A percentile compares a stretch with the other conserved stretches of the same genome.
Conservation (phyloP, 78 protist species). For the Trichosphaerium sp. region DNA sequence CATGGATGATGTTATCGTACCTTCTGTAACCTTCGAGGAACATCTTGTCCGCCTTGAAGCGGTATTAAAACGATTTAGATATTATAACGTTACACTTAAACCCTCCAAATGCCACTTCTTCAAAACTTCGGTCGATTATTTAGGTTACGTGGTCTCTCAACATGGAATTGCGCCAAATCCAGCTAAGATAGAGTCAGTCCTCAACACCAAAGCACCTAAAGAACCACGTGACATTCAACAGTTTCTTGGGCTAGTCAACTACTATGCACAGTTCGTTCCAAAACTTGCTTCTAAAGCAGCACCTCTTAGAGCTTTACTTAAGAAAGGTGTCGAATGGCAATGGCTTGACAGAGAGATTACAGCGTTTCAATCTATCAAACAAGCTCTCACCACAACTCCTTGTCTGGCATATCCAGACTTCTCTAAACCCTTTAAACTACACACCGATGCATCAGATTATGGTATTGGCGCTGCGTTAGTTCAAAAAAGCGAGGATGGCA, state of each 20-base stretch:
- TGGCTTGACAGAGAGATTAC: not conserved
- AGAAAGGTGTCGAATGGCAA: not conserved
- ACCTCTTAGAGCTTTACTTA: not conserved
- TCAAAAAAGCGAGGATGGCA: constrained; percentile 1
- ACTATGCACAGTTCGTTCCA: constrained; percentile 9
- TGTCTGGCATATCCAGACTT: not conserved
- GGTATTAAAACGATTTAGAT: not conserved
- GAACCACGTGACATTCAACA: not conserved
- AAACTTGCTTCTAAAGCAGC: not conserved
- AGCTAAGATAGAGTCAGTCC: not conserved
- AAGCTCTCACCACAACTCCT: not conserved
- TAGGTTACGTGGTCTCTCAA: constrained; percentile 1
- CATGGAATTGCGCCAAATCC: not conserved
- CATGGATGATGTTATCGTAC: constrained; percentile 27
- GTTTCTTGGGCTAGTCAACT: constrained; percentile 14
- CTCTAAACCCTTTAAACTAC: not conserved
- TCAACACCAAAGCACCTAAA: not conserved
- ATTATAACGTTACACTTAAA: not conserved
- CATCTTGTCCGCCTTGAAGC: not conserved
- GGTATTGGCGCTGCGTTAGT: constrained; percentile 17
- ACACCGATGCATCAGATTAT: constrained; percentile 22
- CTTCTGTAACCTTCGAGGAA: not conserved
- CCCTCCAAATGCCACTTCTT: not conserved
- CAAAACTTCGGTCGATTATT: not conserved
- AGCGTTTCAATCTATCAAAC: not conserved